Evolutionary conservation across 1,284 basidiomycete species (phyloP).

Genomic region (Ganoderma sp.): DNA sequence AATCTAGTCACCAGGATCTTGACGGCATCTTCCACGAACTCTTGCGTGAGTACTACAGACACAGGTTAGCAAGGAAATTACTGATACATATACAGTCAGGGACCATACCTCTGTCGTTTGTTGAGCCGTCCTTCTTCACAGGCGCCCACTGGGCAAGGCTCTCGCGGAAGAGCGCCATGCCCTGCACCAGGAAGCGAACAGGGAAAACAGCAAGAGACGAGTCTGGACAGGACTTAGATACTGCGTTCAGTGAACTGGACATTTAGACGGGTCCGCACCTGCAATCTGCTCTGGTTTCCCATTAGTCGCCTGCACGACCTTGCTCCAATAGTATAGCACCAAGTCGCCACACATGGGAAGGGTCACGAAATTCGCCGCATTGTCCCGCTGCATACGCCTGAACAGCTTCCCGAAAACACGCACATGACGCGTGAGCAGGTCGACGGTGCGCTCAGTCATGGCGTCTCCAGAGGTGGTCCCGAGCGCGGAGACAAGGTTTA

Average conservation of each 20-base stretch:
- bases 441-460: conserved; percentile 49
- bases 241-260: not conserved
- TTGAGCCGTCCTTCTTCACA: conserved; percentile 59
- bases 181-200: conserved; percentile 82
- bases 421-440: conserved; percentile 68
- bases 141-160: conserved; percentile 77
- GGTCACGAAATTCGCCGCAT: conserved; percentile 60
- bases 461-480: conserved; percentile 36
- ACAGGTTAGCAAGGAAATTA: not conserved
- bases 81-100: not conserved
- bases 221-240: conserved; percentile 43
- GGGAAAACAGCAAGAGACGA: conserved; percentile 64
- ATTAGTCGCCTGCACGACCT: conserved; percentile 71
- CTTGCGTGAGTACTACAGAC: conserved; percentile 66
- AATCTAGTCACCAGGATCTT: conserved; percentile 80
- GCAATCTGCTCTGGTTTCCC: conserved; percentile 57
- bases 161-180: conserved; percentile 89
- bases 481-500: conserved; percentile 46
- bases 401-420: conserved; percentile 79
- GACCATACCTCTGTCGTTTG: conserved; percentile 61
- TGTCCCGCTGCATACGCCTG: conserved; percentile 70
- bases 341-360: conserved; percentile 69
- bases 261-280: conserved; percentile 48
- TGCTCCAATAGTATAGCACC: conserved; percentile 78
- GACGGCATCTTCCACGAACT: conserved; percentile 82